phyloP scores from a whole-genome alignment of 2,329 filamentous ascomycete species.

The Ophiostoma ips region DNA sequence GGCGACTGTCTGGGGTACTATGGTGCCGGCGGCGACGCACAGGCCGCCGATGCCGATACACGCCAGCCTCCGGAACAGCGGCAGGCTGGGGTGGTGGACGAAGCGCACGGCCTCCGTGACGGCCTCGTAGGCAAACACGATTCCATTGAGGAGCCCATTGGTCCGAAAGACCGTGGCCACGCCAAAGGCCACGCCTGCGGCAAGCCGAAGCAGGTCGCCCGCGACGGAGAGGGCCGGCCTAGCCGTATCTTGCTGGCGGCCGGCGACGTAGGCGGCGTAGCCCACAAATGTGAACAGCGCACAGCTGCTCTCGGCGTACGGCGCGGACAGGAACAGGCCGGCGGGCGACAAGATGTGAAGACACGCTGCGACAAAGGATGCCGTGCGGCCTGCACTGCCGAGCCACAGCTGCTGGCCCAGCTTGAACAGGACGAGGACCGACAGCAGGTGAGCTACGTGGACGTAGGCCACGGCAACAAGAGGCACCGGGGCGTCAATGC shows the following conservation, averaged over 20 bases:
- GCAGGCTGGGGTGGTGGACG: conserved; percentile 20
- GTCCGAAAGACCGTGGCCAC: conserved; percentile 61
- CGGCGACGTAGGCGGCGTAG: conserved; percentile 49
- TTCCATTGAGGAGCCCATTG: conserved; percentile 74
- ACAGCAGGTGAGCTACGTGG: conserved; percentile 61
- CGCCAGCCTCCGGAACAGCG: conserved; percentile 36
- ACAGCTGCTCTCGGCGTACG: conserved; percentile 71
- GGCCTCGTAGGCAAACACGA: conserved; percentile 56
- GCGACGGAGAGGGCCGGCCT: conserved; percentile 16
- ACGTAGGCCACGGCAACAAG: conserved; percentile 53
- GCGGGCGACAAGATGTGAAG: conserved; percentile 79
- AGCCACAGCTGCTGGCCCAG: conserved; percentile 13
- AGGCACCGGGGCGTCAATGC: conserved; percentile 6
- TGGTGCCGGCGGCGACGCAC: conserved; percentile 50
- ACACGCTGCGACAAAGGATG: conserved; percentile 51
- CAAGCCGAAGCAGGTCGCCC: conserved; percentile 39
- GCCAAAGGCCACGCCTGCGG: conserved; percentile 56
- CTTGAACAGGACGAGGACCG: conserved; percentile 30
- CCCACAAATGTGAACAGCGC: conserved; percentile 65
- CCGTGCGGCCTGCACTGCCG: conserved; percentile 1
- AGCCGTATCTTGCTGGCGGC: conserved; percentile 23
- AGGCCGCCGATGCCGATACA: conserved; percentile 53
- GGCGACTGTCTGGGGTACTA: conserved; percentile 60
- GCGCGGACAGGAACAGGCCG: conserved; percentile 76
- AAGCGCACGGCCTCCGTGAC: conserved; percentile 27